Base-by-base conservation (phyloP, 2,329 filamentous ascomycete species). In the Penicillium griseofulvum region DNA sequence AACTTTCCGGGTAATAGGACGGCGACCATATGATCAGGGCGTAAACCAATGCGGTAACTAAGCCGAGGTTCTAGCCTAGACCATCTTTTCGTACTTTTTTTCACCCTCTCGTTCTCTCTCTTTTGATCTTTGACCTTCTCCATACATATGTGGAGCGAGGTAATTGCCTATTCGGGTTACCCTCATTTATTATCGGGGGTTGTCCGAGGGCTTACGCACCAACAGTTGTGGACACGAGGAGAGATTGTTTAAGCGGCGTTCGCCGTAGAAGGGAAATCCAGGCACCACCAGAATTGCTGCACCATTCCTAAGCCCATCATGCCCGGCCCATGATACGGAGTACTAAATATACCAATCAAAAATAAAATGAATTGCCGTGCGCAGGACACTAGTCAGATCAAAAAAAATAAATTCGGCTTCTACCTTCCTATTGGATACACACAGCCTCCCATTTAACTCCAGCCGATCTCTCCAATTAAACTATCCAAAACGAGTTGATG, bases 151-250 rank as follows among this genome's bases (percentile, higher is more conserved):
- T 47, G 43, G 50, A 43, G 9, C 29, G 26, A 31, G 12, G 8
- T 17, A 11, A 33, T 31, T 48, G 45, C 43, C 50, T 41, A 48
- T 26, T 34, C 17, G 8, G 28, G 45, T 26, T 42, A 49, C 28
- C 10, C 22, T 34, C 48, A 19, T n/a, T 36, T 22, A 19, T 11
- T 16, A 8, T 41, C 28, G 44, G 51, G 37, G 14, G 7, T 6
- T 12, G 29, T 28, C 44, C 36, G 44, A 46, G 34, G 29, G 14
- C 37, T 31, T 47, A 12, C 16, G 33, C 49, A 10, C 49, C 41
- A 52, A 19, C 17, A 44, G 19, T 9, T 16, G 14, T 29, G 34
- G 51, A 41, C 37, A 54, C 51, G 51, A 49, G 51, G 49, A 33
- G 31, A 28, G 17, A 10, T 31, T 22, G 41, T 45, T 19, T 38